phyloP scores from a whole-genome alignment of 73 alveolate species.

The Paramecium tetraurelia region DNA sequence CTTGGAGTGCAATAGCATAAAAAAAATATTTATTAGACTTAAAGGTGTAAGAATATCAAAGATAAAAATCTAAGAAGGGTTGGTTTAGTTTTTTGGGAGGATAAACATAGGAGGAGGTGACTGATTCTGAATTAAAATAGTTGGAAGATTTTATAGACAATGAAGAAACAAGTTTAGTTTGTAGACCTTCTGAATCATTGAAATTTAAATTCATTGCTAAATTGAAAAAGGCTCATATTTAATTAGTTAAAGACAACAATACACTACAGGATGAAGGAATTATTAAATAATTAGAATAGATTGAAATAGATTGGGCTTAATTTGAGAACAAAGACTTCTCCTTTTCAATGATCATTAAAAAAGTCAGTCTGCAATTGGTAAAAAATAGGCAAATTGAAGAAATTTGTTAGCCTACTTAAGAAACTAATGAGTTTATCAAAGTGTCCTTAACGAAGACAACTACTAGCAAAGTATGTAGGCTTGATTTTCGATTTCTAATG shows the following conservation, averaged over 20 bases:
- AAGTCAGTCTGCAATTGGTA: not conserved
- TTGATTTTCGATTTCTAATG: not conserved
- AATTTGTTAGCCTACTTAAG: not conserved
- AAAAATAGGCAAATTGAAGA: not conserved
- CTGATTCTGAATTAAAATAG: not conserved
- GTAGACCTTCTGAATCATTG: not conserved
- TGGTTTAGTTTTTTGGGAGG: conserved; percentile 18
- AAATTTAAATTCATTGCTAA: not conserved
- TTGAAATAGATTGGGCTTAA: not conserved
- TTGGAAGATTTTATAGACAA: not conserved
- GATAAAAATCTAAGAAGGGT: not conserved
- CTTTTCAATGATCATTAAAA: not conserved
- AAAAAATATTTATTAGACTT: not conserved
- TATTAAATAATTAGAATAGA: not conserved
- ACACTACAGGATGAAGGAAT: conserved; percentile 13
- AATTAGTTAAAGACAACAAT: not conserved
- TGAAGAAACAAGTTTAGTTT: not conserved
- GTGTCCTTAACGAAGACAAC: not conserved
- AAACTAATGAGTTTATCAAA: not conserved
- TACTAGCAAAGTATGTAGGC: not conserved
- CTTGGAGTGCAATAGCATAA: not conserved
- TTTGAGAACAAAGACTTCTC: conserved; percentile 2
- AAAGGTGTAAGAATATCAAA: not conserved
- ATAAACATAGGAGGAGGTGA: not conserved
- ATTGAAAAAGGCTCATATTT: not conserved